Base-by-base conservation (phyloP, 768 basidiomycete species). In the Boletellus ananiceps region DNA sequence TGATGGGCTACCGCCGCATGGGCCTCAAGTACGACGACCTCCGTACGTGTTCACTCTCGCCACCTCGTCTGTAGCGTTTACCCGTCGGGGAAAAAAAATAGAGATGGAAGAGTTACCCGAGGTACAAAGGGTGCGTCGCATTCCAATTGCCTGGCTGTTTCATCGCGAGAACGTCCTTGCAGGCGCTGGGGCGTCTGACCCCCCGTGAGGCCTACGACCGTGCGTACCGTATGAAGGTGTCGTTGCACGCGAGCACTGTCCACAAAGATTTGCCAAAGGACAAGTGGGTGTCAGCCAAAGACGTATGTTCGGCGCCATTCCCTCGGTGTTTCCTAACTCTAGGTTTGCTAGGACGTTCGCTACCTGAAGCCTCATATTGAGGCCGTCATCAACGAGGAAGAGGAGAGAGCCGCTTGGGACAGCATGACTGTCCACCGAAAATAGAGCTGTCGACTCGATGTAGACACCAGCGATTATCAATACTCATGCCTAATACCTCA, bases 11-110 rank as follows among this genome's bases (percentile, higher is more conserved):
- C 77, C 81, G 95, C 58, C 77, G 83, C 62, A 77, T 89, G 62
- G 95, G 95, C 57, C 81, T 97, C 71, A 83, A 79, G 63, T 94
- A 96, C 67, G 95, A 99, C 68, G 95, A 99, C 78, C 81, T 99
- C 63, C 75, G 90, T 93, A 58, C 69, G 90, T 80, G 46, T 55
- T 23, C 19, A 2, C 15, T 36, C 3, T 31, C 7, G 9, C 25
- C 5, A 25, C 35, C 32, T 7, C 35, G 12, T 8, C 15, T 5
- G 8, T 11, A 25, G 4, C 34, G 3, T 13, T 45, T 2, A 35
- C 19, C 6, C 23, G 23, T 25, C 23, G 23, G 23, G 23, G 6
- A 31, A 29, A 4, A 21, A 34, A 27, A 23, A 48, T 56, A 82
- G 86, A 95, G 55, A 72, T 85, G 46, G 89, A 92, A 67, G 93